These are phyloP conservation scores for Suillus tomentosus DNA, from an alignment of 768 basidiomycete genomes.

Conservation along the genomic window DNA sequence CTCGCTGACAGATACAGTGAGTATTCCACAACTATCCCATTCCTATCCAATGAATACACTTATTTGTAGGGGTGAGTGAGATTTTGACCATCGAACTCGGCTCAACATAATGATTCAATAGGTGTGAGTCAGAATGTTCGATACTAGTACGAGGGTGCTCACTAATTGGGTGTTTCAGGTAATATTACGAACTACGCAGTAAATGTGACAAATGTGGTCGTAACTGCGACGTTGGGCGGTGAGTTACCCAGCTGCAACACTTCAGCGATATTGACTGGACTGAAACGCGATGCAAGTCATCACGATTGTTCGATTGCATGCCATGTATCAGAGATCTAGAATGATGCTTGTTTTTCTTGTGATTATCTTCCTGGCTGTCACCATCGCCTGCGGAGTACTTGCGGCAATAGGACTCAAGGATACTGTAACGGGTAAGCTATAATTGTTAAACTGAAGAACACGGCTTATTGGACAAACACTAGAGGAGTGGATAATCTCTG, in stretches of 20 bases:
- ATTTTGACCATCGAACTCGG: neutral
- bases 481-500: neutral
- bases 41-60: neutral
- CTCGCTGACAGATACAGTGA: neutral
- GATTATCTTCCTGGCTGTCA: neutral
- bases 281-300: neutral
- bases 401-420: neutral
- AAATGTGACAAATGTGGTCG: neutral
- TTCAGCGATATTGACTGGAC: neutral
- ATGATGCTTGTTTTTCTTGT: too few relatives aligned
- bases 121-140: neutral
- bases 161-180: neutral
- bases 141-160: neutral
- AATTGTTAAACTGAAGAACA: neutral
- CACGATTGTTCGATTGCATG: neutral
- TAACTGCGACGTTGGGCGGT: neutral
- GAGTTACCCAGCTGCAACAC: neutral
- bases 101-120: neutral
- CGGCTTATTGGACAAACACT: neutral
- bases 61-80: neutral
- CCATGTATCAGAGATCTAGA: neutral
- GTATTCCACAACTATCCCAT: neutral
- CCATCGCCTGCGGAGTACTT: neutral
- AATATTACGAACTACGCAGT: too few relatives aligned
- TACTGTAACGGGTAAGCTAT: neutral